Percentiles rank a stretch among this genome's conserved stretches.
Conservation (phyloP, 352 stramenopile genomes). For the Globisporangium radiosum region DNA sequence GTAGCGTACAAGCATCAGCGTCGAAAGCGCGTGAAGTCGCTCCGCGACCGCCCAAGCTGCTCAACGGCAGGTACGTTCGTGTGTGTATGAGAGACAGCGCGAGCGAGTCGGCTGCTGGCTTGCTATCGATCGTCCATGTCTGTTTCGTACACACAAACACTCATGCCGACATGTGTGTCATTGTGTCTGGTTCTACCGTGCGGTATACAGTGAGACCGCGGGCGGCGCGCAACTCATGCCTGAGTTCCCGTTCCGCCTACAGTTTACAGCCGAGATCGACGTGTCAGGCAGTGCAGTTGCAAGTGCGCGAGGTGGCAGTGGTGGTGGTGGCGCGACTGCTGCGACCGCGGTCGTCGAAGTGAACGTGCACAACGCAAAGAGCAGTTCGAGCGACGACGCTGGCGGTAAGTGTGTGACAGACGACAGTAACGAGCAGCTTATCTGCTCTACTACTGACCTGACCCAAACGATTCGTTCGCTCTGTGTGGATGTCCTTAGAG, state of each 20-base stretch:
- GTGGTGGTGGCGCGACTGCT: background rate
- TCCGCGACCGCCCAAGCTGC: constrained; percentile 38
- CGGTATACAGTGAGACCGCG: constrained; percentile 12
- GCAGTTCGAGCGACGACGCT: constrained; percentile 27
- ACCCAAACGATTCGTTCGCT: background rate
- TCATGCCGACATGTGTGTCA: too few relatives aligned
- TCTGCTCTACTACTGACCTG: too few relatives aligned
- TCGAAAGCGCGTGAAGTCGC: constrained; percentile 60
- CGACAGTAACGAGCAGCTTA: too few relatives aligned
- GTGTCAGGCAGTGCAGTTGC: constrained; percentile 1
- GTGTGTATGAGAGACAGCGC: background rate
- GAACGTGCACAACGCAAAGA: constrained; percentile 61
- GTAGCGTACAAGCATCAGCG: constrained; percentile 14
- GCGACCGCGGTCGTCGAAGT: constrained; percentile 33
- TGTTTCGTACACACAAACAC: too few relatives aligned
- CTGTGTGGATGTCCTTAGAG: constrained; percentile 19
- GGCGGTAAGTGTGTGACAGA: constrained; percentile 23
- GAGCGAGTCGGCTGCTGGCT: too few relatives aligned
- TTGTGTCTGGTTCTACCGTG: too few relatives aligned
- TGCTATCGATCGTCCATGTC: too few relatives aligned
- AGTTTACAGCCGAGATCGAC: constrained; percentile 64
- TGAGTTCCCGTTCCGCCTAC: constrained; percentile 44
- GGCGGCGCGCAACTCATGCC: constrained; percentile 40
- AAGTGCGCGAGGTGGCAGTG: background rate
- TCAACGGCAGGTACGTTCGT: constrained; percentile 46